Conservation (phyloP, 2,329 filamentous ascomycete species). For the Byssothecium circinans region DNA sequence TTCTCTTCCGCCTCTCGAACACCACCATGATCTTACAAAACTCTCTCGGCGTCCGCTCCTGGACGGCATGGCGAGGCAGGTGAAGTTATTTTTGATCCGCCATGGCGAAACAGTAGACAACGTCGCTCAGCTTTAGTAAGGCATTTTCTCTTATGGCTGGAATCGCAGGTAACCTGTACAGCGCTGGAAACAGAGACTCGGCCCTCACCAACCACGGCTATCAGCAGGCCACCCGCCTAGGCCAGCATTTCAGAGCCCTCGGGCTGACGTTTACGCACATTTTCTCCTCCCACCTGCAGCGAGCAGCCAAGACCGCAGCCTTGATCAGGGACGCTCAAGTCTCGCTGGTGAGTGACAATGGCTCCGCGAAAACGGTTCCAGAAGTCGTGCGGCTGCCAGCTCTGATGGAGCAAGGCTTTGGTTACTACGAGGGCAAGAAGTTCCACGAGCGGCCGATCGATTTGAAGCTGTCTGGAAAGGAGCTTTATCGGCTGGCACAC, state of each 20-base stretch:
- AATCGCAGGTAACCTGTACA: constrained; percentile 42
- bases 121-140: constrained; percentile 72
- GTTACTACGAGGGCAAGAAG: constrained; percentile 67
- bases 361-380: constrained; percentile 13
- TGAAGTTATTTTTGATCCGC: constrained; percentile 75
- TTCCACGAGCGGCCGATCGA: constrained; percentile 50
- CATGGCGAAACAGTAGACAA: constrained; percentile 93
- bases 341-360: not conserved
- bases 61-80: constrained; percentile 38
- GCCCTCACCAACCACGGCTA: constrained; percentile 78
- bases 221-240: constrained; percentile 74
- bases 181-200: constrained; percentile 80
- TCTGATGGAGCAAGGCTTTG: constrained; percentile 75
- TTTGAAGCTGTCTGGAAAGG: constrained; percentile 39
- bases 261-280: constrained; percentile 68
- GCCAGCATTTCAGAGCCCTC: constrained; percentile 64
- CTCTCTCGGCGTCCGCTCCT: constrained; percentile 13
- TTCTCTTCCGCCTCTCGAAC: not conserved
- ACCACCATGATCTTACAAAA: constrained; percentile 2
- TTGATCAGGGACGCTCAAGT: constrained; percentile 63
- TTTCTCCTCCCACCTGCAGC: constrained; percentile 76
- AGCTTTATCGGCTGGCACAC: constrained; percentile 44
- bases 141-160: constrained; percentile 7
- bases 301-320: constrained; percentile 72
- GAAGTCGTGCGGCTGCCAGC: constrained; percentile 27